Conservation (phyloP, 2,329 filamentous ascomycete species). For the Cryoendolithus antarcticus region DNA sequence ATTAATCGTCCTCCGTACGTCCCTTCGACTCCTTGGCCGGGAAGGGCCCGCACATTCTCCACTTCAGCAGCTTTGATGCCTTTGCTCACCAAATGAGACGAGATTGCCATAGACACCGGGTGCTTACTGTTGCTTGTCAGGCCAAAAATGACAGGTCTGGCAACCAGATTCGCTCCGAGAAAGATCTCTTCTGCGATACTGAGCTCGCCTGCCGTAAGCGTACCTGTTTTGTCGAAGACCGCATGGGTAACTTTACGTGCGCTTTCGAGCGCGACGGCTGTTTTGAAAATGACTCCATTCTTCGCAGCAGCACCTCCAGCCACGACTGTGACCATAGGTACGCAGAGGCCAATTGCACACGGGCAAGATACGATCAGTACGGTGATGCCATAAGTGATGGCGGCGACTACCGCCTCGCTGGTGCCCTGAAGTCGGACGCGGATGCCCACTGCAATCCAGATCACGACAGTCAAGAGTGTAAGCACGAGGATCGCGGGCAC, state of each 20-base stretch:
- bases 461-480: slow-evolving; percentile 46
- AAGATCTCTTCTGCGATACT: slow-evolving; percentile 24
- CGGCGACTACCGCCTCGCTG: slow-evolving; percentile 21
- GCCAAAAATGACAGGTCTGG: no score
- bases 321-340: slow-evolving; percentile 68
- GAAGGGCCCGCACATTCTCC: not conserved
- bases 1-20: no score
- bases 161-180: slow-evolving; percentile 1
- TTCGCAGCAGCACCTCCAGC: slow-evolving; percentile 54
- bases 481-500: slow-evolving; percentile 52
- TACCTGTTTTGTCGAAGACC: slow-evolving; percentile 73
- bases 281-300: slow-evolving; percentile 58
- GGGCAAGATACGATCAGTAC: slow-evolving; percentile 66
- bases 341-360: slow-evolving; percentile 61
- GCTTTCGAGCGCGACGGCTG: slow-evolving; percentile 50
- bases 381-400: slow-evolving; percentile 59
- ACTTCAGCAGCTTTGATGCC: no score
- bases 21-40: not conserved
- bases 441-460: slow-evolving; percentile 53
- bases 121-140: slow-evolving; percentile 12
- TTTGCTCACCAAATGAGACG: no score
- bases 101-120: slow-evolving; percentile 15
- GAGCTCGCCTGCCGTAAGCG: slow-evolving; percentile 51
- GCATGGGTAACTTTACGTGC: slow-evolving; percentile 51
- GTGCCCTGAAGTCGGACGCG: slow-evolving; percentile 22